Evolutionary conservation across 163 green algal genomes (phyloP), one percentile per base, ranked within the genome.

Genomic region (Chloromonas sp.): DNA sequence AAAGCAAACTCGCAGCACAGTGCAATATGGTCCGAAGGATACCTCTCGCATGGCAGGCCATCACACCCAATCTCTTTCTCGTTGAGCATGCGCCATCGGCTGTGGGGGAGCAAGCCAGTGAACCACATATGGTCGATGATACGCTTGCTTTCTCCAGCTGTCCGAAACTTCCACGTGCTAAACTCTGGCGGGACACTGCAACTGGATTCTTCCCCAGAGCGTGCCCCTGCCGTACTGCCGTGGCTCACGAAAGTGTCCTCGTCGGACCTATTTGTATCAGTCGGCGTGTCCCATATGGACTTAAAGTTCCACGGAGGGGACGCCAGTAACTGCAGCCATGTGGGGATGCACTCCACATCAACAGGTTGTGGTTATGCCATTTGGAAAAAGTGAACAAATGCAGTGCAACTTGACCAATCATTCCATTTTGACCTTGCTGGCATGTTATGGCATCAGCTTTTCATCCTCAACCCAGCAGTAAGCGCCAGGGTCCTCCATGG

Each of bases 101-200:
- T 78, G 62, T 88, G 58, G 61, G 88, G 89, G 84, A 79, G 79
- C 81, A 94, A 85, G 71, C 60, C 61, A 36, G 84, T 83, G 61
- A 83, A 87, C 86, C 82, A 87, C 71, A 97, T 93, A 86, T 95
- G 95, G 84, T 96, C 93, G 61, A 92, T 93, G 77, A 91, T 94
- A 15, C 89, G 87, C 85, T 91, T 90, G 1, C 81, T 89, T 80
- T 91, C 90, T 2, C 91, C 93, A 11, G 84, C 83, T 0, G 86
- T 83, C 70, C 82, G 76, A 82, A 95, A 96, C 87, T 96, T 96
- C 93, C 93, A 96, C 0, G 93, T 95, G 36, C 90, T 95, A 81
- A 95, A 95, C 70, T 90, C 87, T 83, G 2, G 70, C 58, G 36
- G 36, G 36, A 36, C 36, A 36, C 36, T 36, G 36, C 36, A 36